phyloP scores from a whole-genome alignment of 1,284 basidiomycete species.

The Vanrija humicola region DNA sequence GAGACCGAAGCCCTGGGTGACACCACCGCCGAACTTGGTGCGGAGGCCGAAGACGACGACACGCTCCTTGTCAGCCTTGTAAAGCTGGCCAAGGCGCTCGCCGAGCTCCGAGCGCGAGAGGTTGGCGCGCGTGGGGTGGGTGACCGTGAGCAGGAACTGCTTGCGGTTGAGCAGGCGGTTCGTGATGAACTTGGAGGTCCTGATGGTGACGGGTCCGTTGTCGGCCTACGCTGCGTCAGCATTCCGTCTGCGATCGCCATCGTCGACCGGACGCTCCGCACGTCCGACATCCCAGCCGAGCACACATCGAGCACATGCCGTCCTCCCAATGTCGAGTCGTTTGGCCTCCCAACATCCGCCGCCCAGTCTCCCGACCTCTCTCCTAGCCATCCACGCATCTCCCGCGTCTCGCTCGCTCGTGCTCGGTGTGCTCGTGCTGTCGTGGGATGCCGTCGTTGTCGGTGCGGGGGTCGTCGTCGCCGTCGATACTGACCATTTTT shows the following conservation, averaged over 20 bases:
- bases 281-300: background rate
- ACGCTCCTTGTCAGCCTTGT: constrained; percentile 62
- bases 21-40: constrained; percentile 98
- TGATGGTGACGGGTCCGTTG: constrained; percentile 89
- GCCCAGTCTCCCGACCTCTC: background rate
- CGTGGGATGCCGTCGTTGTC: no score
- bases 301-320: background rate
- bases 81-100: constrained; percentile 79
- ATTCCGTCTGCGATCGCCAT: background rate
- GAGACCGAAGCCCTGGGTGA: constrained; percentile 93
- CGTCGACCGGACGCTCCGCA: background rate
- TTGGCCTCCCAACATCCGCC: background rate
- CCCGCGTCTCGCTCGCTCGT: background rate
- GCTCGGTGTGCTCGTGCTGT: no score
- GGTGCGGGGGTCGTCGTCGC: no score
- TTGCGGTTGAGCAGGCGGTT: constrained; percentile 92
- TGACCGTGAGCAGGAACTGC: constrained; percentile 86
- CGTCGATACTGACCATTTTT: no score
- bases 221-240: constrained; percentile 56
- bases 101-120: constrained; percentile 89
- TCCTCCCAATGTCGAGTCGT: background rate
- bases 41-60: constrained; percentile 63
- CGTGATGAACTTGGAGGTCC: constrained; percentile 99
- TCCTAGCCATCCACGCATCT: background rate
- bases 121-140: constrained; percentile 93